A percentile compares a stretch with the other conserved stretches of the same genome.
Evolutionary conservation across 2,329 filamentous ascomycete genomes (phyloP).

Genomic region (Xylaria sp.): DNA sequence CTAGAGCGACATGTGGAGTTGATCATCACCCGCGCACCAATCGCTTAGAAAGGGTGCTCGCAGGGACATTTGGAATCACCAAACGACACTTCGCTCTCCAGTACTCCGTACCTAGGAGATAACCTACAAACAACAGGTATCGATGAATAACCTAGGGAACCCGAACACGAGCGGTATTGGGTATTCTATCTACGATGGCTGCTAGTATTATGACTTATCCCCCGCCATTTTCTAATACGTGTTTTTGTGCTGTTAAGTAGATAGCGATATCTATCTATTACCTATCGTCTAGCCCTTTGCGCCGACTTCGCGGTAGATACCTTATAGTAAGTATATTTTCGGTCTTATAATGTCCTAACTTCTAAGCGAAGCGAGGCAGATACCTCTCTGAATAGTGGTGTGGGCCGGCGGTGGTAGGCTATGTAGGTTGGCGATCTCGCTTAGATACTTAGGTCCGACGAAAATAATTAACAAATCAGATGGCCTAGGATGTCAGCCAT

Average conservation of each 20-base stretch:
- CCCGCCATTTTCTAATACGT: too few relatives aligned
- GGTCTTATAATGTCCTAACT: neutral
- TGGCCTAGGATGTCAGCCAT: constrained; percentile 3
- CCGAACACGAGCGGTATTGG: constrained; percentile 1
- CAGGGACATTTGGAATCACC: constrained; percentile 23
- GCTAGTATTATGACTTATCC: too few relatives aligned
- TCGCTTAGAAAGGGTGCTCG: constrained; percentile 17
- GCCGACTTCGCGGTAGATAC: too few relatives aligned
- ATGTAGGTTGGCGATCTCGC: constrained; percentile 22
- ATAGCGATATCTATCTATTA: too few relatives aligned
- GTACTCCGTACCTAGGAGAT: neutral
- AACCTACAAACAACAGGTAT: too few relatives aligned
- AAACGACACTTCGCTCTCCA: neutral
- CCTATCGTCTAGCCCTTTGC: too few relatives aligned
- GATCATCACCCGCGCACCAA: constrained; percentile 4
- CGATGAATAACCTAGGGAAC: too few relatives aligned
- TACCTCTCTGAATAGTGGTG: neutral
- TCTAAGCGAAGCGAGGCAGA: neutral
- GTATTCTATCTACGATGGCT: too few relatives aligned
- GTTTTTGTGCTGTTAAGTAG: too few relatives aligned
- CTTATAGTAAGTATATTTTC: too few relatives aligned
- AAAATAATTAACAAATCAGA: neutral
- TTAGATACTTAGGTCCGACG: neutral
- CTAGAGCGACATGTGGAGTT: neutral
- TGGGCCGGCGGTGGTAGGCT: neutral